Percentiles rank a stretch among this genome's conserved stretches.
phyloP scores from a whole-genome alignment of 139 green algal species.

The Coelastrella sp. region DNA sequence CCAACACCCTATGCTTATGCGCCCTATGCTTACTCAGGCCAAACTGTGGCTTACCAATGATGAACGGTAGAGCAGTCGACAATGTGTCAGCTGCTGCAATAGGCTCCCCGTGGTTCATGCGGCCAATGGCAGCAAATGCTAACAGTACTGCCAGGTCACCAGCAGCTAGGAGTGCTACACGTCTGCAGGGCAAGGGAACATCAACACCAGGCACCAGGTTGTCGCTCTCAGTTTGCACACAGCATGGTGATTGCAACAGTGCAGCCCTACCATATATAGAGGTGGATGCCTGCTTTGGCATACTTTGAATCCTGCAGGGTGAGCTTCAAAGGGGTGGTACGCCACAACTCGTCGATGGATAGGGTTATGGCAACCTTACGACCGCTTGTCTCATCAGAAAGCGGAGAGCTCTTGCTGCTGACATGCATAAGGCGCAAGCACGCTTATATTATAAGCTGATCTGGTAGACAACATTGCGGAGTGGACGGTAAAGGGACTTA shows the following conservation, averaged over 20 bases:
- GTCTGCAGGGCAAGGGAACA: slow-evolving; percentile 52
- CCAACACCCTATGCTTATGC: too few species aligned
- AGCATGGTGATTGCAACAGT: neutral
- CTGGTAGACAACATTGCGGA: too few species aligned
- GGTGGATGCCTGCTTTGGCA: too few species aligned
- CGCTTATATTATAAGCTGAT: too few species aligned
- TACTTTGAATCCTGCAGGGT: too few species aligned
- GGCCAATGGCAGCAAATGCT: slow-evolving; percentile 80
- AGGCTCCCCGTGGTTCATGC: slow-evolving; percentile 74
- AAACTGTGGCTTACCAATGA: slow-evolving; percentile 61
- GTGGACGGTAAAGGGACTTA: neutral
- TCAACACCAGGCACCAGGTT: neutral
- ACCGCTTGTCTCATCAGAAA: too few species aligned
- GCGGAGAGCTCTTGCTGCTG: neutral
- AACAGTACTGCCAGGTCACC: slow-evolving; percentile 79
- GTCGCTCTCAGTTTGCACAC: too few species aligned
- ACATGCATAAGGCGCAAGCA: neutral
- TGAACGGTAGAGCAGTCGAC: slow-evolving; percentile 79
- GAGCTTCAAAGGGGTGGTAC: too few species aligned
- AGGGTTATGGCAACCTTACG: too few species aligned
- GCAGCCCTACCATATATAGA: too few species aligned
- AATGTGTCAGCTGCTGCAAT: slow-evolving; percentile 55
- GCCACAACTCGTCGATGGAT: too few species aligned
- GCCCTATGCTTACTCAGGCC: too few species aligned
- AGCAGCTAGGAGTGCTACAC: slow-evolving; percentile 61